Conservation (phyloP, 768 basidiomycete genomes). For the Pleurotus pulmonarius region DNA sequence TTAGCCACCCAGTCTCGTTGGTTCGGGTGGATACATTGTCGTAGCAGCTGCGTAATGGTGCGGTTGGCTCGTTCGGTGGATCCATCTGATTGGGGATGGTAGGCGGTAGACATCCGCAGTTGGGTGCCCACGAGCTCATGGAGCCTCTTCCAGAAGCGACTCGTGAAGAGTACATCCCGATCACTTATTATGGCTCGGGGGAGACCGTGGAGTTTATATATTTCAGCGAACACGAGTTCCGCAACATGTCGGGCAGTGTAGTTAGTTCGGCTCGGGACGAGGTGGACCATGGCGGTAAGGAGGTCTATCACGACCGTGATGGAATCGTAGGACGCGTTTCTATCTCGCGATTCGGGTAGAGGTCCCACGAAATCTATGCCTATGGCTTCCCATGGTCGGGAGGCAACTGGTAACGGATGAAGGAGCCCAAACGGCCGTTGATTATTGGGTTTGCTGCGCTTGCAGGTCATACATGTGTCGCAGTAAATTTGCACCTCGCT, state of each 20-base stretch:
- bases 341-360: constrained; percentile 15
- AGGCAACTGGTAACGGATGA: constrained; percentile 13
- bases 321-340: constrained; percentile 18
- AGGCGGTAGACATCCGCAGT: too few relatives aligned
- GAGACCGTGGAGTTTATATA: constrained; percentile 26
- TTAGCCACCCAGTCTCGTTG: too few relatives aligned
- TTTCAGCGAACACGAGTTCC: constrained; percentile 16
- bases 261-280: constrained; percentile 12
- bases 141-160: constrained; percentile 19
- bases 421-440: constrained; percentile 18
- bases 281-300: constrained; percentile 14
- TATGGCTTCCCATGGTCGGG: constrained; percentile 20
- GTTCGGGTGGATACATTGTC: too few relatives aligned
- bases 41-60: too few relatives aligned
- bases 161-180: constrained; percentile 24
- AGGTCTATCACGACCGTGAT: constrained; percentile 17
- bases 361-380: constrained; percentile 24
- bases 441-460: constrained; percentile 11
- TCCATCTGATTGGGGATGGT: too few relatives aligned
- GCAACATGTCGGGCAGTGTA: constrained; percentile 16
- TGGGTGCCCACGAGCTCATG: too few relatives aligned
- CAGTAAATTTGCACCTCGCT: constrained; percentile 15
- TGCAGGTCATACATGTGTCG: constrained; percentile 15
- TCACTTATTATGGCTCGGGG: constrained; percentile 19
- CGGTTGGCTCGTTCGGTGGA: too few relatives aligned